Evolutionary conservation across 345 rosid genomes (phyloP).

Genomic region (Eucalyptus marginata): DNA sequence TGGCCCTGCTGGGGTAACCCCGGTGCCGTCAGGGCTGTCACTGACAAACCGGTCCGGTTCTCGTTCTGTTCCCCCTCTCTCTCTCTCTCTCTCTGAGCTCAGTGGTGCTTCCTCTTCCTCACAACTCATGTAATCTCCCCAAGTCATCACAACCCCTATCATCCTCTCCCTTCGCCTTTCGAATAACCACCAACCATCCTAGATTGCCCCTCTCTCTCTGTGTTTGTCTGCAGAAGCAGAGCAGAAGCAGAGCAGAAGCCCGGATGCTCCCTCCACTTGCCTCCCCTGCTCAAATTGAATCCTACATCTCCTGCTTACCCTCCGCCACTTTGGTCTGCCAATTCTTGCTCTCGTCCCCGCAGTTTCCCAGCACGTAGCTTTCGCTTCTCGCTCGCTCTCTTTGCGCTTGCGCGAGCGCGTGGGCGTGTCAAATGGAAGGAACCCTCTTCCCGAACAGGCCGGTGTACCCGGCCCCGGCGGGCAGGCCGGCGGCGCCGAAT

Average conservation of each 20-base stretch:
- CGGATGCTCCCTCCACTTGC: background rate
- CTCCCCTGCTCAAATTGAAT: background rate
- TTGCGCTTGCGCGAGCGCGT: no score
- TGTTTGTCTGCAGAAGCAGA: background rate
- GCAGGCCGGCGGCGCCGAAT: background rate
- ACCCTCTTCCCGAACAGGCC: constrained; percentile 55
- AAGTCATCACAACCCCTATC: background rate
- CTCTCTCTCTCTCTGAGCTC: background rate
- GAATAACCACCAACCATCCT: background rate
- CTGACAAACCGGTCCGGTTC: background rate
- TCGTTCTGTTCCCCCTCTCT: background rate
- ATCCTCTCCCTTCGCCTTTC: background rate
- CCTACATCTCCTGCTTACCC: background rate
- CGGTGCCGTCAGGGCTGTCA: background rate
- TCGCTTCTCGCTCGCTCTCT: background rate
- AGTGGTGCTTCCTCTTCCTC: background rate
- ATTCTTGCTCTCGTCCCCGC: background rate
- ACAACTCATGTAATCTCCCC: background rate
- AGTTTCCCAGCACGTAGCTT: background rate
- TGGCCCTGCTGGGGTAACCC: background rate
- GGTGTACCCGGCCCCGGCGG: constrained; percentile 24
- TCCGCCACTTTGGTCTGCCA: background rate
- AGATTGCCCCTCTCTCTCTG: background rate
- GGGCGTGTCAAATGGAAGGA: constrained; percentile 45
- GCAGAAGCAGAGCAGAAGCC: background rate